Base-by-base conservation (phyloP, 495 filamentous ascomycete species). In the Delitschia confertaspora region DNA sequence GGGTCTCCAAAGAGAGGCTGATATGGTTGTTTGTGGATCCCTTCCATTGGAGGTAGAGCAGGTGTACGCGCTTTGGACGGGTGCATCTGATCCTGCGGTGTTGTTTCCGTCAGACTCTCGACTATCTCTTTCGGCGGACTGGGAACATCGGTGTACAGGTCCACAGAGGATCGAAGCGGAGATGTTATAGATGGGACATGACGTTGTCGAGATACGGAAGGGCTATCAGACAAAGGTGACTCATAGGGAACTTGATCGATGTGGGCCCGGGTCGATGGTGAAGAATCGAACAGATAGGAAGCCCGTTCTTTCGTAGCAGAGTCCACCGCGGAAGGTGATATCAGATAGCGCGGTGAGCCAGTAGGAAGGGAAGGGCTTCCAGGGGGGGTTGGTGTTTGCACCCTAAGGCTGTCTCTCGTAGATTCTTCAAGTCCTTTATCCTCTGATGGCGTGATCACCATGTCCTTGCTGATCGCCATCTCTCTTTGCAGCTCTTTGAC, bases 281-380 rank as follows among this genome's bases (percentile, higher is more conserved):
- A 72, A 9, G 73, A 69, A 24, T 67, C 55, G 48, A 79, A 76
- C 2, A 79, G 62, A 19, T 67, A 59, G 14, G 74, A 73, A 3
- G 71, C 67, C 31, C 68, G 63, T 33, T 75, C 73, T 46, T 74
- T 74, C 3, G 69, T 69, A 2, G 67, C 69, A 25, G 72, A 65
- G 24, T 73, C 65, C n/a, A 69, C 58, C 23, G 70, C 65, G 16
- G 66, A 63, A 32, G 66, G 59, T 19, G 61, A 50, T n/a, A 35
- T 11, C 8, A 55, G 23, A 20, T n/a, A n/a, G n/a, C n/a, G n/a
- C n/a, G n/a, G n/a, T n/a, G n/a, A n/a, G n/a, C n/a, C n/a, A n/a
- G n/a, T n/a, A 17, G 50, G 49, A 10, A 51, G 27, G 3, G 49
- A 55, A 14, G 52, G 47, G 33, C 56, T 56, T 18, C 37, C 43